A percentile compares a stretch with the other conserved stretches of the same genome.
phyloP scores from a whole-genome alignment of 1,284 basidiomycete species.

The Puccinia horiana region DNA sequence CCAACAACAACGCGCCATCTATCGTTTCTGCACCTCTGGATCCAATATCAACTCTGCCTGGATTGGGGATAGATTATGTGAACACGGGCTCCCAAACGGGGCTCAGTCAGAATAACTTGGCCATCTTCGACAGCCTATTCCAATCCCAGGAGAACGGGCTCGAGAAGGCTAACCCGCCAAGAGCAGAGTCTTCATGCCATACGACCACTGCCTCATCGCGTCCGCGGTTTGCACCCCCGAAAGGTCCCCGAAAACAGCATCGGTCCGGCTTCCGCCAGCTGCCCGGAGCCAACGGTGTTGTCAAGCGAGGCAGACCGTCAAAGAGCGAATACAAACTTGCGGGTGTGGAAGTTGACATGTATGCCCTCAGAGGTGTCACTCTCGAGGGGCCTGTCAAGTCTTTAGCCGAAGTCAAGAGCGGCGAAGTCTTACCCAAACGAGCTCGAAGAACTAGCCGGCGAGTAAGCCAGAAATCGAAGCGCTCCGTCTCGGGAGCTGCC shows the following conservation, averaged over 20 bases:
- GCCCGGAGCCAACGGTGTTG: conserved; percentile 30
- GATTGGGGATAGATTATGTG: not conserved
- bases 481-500: not conserved
- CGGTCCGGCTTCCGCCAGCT: conserved; percentile 40
- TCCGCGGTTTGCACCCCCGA: conserved; percentile 31
- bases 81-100: not conserved
- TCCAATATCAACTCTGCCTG: not conserved
- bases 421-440: not conserved
- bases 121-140: not conserved
- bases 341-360: conserved; percentile 46
- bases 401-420: conserved; percentile 11
- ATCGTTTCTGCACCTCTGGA: not conserved
- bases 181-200: not conserved
- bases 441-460: not conserved
- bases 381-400: conserved; percentile 24
- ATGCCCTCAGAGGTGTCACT: conserved; percentile 28
- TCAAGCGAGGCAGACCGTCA: conserved; percentile 44
- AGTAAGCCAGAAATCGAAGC: not conserved
- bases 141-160: not conserved
- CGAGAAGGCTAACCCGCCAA: not conserved
- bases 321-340: conserved; percentile 35
- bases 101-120: conserved; percentile 1
- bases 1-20: not conserved
- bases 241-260: conserved; percentile 40
- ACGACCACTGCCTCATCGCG: not conserved